Evolutionary conservation across 306 rosid genomes (phyloP), one percentile per base, ranked within the genome.

Genomic region (Fagus crenata): DNA sequence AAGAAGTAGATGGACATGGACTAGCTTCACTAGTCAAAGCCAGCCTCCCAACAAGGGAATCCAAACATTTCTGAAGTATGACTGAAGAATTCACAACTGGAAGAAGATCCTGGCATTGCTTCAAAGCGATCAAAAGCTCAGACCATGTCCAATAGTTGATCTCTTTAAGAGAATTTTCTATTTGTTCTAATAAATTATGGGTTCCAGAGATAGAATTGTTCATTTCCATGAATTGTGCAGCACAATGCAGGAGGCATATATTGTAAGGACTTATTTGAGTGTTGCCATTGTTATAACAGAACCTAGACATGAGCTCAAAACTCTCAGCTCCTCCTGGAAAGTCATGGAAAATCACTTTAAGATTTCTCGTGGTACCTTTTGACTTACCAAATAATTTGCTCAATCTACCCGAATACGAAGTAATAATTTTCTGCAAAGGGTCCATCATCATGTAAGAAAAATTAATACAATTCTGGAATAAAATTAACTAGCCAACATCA

Each of bases 291-390:
- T 82, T 84, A 55, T 95, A 89, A 86, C 97, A 95, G 82, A 92
- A 90, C 86, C 86, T 89, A 73, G 82, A 80, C 74, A 92, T 72
- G 31, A 92, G 89, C 90, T 92, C 97, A 76, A 95, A 95, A 72
- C 92, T 84, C 87, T 89, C 91, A 5, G 96, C 90, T 15, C 97
- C 97, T 31, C 99, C 97, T 4, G 99, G 99, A 83, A 95, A 95
- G 84, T 92, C 97, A 33, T 95, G 92, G 81, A 92, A 88, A 77
- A 95, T 89, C 31, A 95, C 84, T 89, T 89, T 95, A 51, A 88
- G 89, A 80, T 83, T 88, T 49, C 84, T 73, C 2, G 75, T 72
- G 74, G 60, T 58, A 72, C 81, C 86, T 78, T 82, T 85, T 32
- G 93, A 86, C 84, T 84, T 90, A 67, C 92, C 93, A 78, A 95